Conservation (phyloP, 495 filamentous ascomycete species). For the Neurospora intermedia region DNA sequence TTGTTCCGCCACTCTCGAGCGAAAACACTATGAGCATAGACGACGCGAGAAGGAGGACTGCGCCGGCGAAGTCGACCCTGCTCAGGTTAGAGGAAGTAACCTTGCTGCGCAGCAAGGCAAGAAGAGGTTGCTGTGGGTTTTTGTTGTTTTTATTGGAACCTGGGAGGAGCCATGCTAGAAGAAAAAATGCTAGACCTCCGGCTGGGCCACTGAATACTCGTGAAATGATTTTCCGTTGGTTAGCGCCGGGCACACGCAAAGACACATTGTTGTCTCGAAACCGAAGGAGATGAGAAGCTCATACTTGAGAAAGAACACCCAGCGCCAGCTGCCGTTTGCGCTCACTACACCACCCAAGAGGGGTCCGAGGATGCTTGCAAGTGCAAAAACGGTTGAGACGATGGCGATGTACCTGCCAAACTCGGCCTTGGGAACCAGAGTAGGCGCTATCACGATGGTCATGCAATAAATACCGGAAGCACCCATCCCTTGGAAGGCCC, state of each 20-base stretch:
- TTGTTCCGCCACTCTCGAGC: slow-evolving; percentile 19
- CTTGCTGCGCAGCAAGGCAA: not conserved
- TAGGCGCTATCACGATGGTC: slow-evolving; percentile 34
- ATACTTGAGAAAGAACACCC: slow-evolving; percentile 32
- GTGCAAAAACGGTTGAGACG: slow-evolving; percentile 35
- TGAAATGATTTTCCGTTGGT: not conserved
- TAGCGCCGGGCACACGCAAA: not conserved
- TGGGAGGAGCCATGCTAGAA: slow-evolving; percentile 10
- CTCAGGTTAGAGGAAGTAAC: not conserved
- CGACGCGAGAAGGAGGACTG: slow-evolving; percentile 11
- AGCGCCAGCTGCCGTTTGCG: slow-evolving; percentile 23
- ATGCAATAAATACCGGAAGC: slow-evolving; percentile 44
- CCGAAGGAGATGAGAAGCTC: not conserved
- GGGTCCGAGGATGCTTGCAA: slow-evolving; percentile 33
- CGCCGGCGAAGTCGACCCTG: slow-evolving; percentile 18
- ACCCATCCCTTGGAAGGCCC: slow-evolving; percentile 46
- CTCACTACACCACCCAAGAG: slow-evolving; percentile 35
- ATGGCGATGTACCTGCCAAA: slow-evolving; percentile 35
- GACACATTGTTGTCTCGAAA: not conserved
- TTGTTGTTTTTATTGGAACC: not conserved
- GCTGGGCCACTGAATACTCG: slow-evolving; percentile 16
- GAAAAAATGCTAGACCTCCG: slow-evolving; percentile 11
- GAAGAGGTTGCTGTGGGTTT: not conserved
- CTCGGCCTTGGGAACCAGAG: slow-evolving; percentile 36
- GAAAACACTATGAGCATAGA: slow-evolving; percentile 22